phyloP scores from a whole-genome alignment of 345 rosid genomes.

The Gossypium thurberi region DNA sequence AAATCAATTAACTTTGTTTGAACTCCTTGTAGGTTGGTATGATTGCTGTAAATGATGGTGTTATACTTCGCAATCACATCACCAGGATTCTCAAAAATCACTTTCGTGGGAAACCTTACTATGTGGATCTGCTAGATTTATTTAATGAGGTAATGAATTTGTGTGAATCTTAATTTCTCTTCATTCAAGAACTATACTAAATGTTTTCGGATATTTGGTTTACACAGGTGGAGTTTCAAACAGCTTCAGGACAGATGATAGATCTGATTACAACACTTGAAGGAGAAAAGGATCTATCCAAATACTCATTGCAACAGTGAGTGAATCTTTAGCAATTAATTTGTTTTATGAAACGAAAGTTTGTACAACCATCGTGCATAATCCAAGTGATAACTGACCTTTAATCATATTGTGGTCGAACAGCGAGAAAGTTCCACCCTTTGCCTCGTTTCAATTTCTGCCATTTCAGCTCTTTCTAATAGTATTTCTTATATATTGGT shows the following conservation, averaged over 20 bases:
- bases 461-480: background rate
- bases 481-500: slow-evolving; percentile 8
- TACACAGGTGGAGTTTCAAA: slow-evolving; percentile 69
- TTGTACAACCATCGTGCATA: background rate
- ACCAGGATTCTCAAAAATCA: slow-evolving; percentile 43
- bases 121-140: slow-evolving; percentile 46
- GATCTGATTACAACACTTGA: slow-evolving; percentile 67
- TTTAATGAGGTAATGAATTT: slow-evolving; percentile 42
- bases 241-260: slow-evolving; percentile 72
- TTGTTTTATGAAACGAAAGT: background rate
- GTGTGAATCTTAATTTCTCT: background rate
- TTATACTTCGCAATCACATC: slow-evolving; percentile 45
- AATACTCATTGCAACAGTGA: slow-evolving; percentile 59
- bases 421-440: background rate
- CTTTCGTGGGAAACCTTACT: slow-evolving; percentile 45
- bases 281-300: slow-evolving; percentile 66
- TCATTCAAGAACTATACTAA: background rate
- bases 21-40: slow-evolving; percentile 52
- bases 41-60: slow-evolving; percentile 58
- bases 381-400: background rate
- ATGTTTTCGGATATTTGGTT: slow-evolving; percentile 1
- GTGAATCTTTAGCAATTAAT: slow-evolving; percentile 21
- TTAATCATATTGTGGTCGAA: background rate
- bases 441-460: background rate
- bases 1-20: slow-evolving; percentile 4